Percentiles rank a stretch among this genome's conserved stretches.
phyloP scores from a whole-genome alignment of 495 filamentous ascomycete species.

The Cercophora scortea region DNA sequence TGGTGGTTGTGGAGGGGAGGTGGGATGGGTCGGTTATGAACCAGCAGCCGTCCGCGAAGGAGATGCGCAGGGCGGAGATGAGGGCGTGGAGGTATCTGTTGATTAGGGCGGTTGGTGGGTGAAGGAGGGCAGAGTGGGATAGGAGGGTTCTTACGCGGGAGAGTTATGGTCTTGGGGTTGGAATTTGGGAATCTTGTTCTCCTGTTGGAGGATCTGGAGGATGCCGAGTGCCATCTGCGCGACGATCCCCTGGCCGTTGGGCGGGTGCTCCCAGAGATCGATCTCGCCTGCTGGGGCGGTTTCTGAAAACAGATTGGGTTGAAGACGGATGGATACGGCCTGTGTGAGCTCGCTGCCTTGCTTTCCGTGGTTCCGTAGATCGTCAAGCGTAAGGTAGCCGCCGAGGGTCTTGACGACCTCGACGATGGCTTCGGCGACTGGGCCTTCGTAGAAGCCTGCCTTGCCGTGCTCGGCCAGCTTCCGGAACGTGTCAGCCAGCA shows the following conservation, averaged over 20 bases:
- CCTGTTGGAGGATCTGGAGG: constrained; percentile 62
- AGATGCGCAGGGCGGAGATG: constrained; percentile 72
- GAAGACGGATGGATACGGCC: constrained; percentile 45
- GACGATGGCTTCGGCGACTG: constrained; percentile 61
- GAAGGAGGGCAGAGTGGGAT: background rate
- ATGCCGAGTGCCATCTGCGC: constrained; percentile 80
- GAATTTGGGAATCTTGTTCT: constrained; percentile 46
- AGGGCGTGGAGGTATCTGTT: constrained; percentile 64
- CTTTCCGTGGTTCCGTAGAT: constrained; percentile 52
- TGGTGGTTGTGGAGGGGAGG: background rate
- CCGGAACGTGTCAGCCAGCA: constrained; percentile 63
- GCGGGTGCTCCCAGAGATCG: constrained; percentile 73
- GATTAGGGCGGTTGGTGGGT: background rate
- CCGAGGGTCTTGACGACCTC: constrained; percentile 62
- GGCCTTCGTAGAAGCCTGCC: constrained; percentile 72
- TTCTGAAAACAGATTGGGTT: background rate
- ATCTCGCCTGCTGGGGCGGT: background rate
- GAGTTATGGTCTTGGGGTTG: constrained; percentile 12
- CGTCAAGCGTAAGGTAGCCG: constrained; percentile 61
- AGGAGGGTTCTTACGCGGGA: background rate
- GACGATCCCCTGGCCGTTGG: constrained; percentile 81
- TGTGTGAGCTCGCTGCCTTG: constrained; percentile 53
- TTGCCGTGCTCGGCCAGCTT: constrained; percentile 61
- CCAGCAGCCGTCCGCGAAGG: constrained; percentile 74
- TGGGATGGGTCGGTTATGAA: constrained; percentile 57